phyloP scores from a whole-genome alignment of 1,284 basidiomycete species.

The Prillingera fragicola region DNA sequence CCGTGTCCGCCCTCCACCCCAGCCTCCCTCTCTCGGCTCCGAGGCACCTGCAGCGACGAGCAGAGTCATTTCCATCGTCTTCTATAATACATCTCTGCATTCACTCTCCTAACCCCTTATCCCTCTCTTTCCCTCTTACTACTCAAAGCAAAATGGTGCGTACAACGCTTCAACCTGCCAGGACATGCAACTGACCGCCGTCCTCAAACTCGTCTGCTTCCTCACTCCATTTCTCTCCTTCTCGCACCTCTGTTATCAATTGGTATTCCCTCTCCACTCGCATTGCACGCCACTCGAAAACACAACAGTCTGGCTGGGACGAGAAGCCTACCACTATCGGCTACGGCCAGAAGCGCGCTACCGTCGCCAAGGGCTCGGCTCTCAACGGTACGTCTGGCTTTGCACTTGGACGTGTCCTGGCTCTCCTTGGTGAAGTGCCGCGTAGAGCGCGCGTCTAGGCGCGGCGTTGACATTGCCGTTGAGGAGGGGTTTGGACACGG shows the following conservation, averaged over 20 bases:
- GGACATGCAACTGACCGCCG: too few species aligned
- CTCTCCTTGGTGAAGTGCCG: not conserved
- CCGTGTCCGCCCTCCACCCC: too few species aligned
- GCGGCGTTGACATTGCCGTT: not conserved
- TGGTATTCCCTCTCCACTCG: too few species aligned
- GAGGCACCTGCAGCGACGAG: too few species aligned
- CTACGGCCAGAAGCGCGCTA: conserved; percentile 31
- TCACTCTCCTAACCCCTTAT: not conserved
- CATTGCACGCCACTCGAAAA: too few species aligned
- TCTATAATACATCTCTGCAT: not conserved
- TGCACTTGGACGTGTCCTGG: not conserved
- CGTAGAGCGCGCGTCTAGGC: not conserved
- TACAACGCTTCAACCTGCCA: too few species aligned
- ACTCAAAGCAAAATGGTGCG: too few species aligned
- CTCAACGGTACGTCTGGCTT: conserved; percentile 30
- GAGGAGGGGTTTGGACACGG: not conserved
- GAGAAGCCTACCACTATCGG: conserved; percentile 43
- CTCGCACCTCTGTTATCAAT: too few species aligned
- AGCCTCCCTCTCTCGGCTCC: too few species aligned
- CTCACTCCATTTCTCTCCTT: too few species aligned
- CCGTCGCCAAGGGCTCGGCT: conserved; percentile 23
- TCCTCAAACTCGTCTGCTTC: too few species aligned
- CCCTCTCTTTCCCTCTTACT: not conserved
- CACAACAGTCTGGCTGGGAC: conserved; percentile 37
- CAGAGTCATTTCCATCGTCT: too few species aligned